phyloP scores from a whole-genome alignment of 768 basidiomycete genomes.

The Paxillus rubicundulus region DNA sequence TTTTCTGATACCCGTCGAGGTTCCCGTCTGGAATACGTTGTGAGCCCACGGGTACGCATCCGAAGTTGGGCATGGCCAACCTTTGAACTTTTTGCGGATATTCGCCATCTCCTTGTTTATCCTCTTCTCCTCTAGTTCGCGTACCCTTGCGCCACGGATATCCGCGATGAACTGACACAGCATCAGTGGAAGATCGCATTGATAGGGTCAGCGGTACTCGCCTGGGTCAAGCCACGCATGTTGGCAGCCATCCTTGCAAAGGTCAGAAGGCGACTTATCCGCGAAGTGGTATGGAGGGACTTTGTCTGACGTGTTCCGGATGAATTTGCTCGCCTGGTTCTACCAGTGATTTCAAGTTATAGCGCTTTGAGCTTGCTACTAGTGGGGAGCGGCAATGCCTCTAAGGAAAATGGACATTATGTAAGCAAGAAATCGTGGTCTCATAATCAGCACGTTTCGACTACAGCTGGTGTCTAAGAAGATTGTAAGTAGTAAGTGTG shows the following conservation, averaged over 20 bases:
- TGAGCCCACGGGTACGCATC: constrained; percentile 4
- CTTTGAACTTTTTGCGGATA: constrained; percentile 98
- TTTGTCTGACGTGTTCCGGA: background rate
- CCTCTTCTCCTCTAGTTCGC: constrained; percentile 96
- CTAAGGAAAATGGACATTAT: too few relatives aligned
- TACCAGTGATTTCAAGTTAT: too few relatives aligned
- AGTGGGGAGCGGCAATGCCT: too few relatives aligned
- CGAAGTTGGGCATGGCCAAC: constrained; percentile 36
- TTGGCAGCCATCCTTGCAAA: constrained; percentile 67
- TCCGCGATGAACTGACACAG: constrained; percentile 89
- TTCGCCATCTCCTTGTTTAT: constrained; percentile 99
- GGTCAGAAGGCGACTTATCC: background rate
- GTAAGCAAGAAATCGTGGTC: too few relatives aligned
- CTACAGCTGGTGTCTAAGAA: too few relatives aligned
- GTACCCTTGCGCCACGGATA: constrained; percentile 92
- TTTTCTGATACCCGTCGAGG: constrained; percentile 87
- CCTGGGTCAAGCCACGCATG: constrained; percentile 94
- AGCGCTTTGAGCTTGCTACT: too few relatives aligned
- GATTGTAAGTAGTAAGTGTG: too few relatives aligned
- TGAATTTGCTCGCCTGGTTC: background rate
- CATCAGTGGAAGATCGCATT: constrained; percentile 7
- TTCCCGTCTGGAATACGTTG: constrained; percentile 62
- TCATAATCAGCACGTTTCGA: too few relatives aligned
- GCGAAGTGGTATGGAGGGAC: too few relatives aligned
- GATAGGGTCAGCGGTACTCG: constrained; percentile 31